Evolutionary conservation across 768 basidiomycete genomes (phyloP), one percentile per base, ranked within the genome.

Genomic region (Tephrocybe sp.): DNA sequence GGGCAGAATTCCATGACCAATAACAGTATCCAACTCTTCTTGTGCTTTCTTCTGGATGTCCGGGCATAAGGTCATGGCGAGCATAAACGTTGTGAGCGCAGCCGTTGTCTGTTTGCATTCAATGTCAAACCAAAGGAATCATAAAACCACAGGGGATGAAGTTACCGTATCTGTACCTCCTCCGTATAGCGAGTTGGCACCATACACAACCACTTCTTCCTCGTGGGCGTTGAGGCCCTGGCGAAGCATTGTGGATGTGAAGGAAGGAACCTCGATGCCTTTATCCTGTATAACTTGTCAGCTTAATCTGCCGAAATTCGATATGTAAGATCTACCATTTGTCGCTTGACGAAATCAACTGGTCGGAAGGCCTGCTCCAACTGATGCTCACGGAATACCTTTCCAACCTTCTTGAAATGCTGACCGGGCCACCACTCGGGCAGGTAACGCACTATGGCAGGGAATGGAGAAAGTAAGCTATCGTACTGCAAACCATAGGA

Each of bases 1-100:
- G 12, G 56, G 56, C 12, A 58, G 33, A n/a, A 35, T 49, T 8
- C 50, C 56, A 19, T 49, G 53, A 10, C 56, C 56, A 14, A 58
- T 33, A n/a, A 58, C 38, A 2, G 46, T 47, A 45, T 58, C 56
- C 14, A 58, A 33, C 17, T 58, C 56, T 34, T 49, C 42, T 39
- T 54, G 53, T 30, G 53, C 53, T 34, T 45, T 54, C 48, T 49
- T 54, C 36, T 49, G 52, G 26, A 36, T 17, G 2, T 73, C 69
- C 1, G 75, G 76, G 53, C 72, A 60, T 16, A 63, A 60, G 0
- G 69, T 58, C 71, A 77, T 73, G 1, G 68, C 71, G 5, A 73
- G 64, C 26, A 76, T 46, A 51, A 77, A 72, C 1, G 54, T 59
- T 1, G 54, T 59, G 17, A 59, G 49, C 11, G 57, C 57, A 17